Base-by-base conservation (phyloP, 208 protist species). In the Wallacemonas sp. region DNA sequence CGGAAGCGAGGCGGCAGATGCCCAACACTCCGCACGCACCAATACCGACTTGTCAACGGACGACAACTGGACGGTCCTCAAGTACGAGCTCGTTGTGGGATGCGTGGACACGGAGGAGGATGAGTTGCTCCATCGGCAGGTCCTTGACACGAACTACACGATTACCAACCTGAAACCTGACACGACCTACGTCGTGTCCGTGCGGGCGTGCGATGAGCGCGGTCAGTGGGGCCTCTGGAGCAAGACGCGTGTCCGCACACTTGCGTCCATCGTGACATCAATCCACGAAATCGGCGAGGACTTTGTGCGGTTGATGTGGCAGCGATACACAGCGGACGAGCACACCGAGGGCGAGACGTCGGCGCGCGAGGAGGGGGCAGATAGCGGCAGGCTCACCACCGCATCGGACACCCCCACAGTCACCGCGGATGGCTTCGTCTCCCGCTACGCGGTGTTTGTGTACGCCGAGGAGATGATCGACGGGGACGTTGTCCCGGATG, bases 201-300 rank as follows among this genome's bases (percentile, higher is more conserved):
- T 97, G 26, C 89, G 92, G 13, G 81, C 90, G 1, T 94, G 88
- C 61, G 81, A 93, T 59, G 87, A 92, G 53, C 48, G 78, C 27
- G 86, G 88, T 24, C 86, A 91, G 64, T 96, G 90, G 90, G 90
- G 90, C 24, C 63, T 88, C 46, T 97, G 92, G 90, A 86, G 84
- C 61, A 74, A 63, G 22, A 64, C 91, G 9, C 76, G 66, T 50
- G 65, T 96, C n/a, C 85, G 84, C 67, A 97, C 92, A 3, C 76
- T 96, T 22, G 80, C 90, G 53, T 71, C 87, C 21, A 67, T 97
- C 57, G 66, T 71, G n/a, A 87, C 85, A 3, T 71, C 79, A 27
- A 71, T 92, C 22, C 85, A 97, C 74, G 92, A 97, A 63, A 92
- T 97, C 58, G 90, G 90, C 32, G 92, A 97, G 67, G 92, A 97